Evolutionary conservation across 495 filamentous ascomycete genomes (phyloP).

Genomic region (Penicillium bialowiezense): DNA sequence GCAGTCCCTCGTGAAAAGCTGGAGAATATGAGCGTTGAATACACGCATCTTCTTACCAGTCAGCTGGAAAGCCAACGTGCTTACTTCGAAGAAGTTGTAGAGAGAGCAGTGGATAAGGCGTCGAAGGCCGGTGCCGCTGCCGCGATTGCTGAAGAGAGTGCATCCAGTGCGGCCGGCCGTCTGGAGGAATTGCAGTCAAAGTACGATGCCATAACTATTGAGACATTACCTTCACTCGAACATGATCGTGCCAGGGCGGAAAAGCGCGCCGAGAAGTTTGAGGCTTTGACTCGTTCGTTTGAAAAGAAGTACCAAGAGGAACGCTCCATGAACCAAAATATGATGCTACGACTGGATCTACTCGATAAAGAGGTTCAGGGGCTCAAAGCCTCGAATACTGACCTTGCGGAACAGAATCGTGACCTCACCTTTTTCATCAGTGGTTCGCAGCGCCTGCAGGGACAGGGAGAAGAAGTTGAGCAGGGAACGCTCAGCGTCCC

Average conservation of each 20-base stretch:
- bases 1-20: slow-evolving; percentile 86
- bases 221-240: slow-evolving; percentile 65
- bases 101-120: slow-evolving; percentile 89
- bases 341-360: slow-evolving; percentile 74
- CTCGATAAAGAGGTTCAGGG: slow-evolving; percentile 55
- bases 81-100: slow-evolving; percentile 93
- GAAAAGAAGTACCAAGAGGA: slow-evolving; percentile 82
- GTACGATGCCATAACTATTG: slow-evolving; percentile 52
- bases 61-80: slow-evolving; percentile 89
- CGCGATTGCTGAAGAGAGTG: slow-evolving; percentile 56
- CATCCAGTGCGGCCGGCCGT: slow-evolving; percentile 47
- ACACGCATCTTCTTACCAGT: slow-evolving; percentile 85
- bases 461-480: slow-evolving; percentile 58
- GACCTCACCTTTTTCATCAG: slow-evolving; percentile 89
- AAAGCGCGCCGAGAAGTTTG: slow-evolving; percentile 64
- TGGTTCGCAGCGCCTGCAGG: slow-evolving; percentile 75
- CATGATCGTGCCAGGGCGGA: slow-evolving; percentile 66
- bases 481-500: slow-evolving; percentile 56
- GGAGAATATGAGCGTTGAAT: slow-evolving; percentile 88
- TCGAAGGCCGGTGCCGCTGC: slow-evolving; percentile 66
- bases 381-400: slow-evolving; percentile 53
- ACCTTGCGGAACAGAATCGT: slow-evolving; percentile 80
- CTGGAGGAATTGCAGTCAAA: slow-evolving; percentile 54
- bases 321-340: slow-evolving; percentile 72
- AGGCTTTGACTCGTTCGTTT: slow-evolving; percentile 70